phyloP scores from a whole-genome alignment of 495 filamentous ascomycete genomes.

The Rostrohypoxylon terebratum region DNA sequence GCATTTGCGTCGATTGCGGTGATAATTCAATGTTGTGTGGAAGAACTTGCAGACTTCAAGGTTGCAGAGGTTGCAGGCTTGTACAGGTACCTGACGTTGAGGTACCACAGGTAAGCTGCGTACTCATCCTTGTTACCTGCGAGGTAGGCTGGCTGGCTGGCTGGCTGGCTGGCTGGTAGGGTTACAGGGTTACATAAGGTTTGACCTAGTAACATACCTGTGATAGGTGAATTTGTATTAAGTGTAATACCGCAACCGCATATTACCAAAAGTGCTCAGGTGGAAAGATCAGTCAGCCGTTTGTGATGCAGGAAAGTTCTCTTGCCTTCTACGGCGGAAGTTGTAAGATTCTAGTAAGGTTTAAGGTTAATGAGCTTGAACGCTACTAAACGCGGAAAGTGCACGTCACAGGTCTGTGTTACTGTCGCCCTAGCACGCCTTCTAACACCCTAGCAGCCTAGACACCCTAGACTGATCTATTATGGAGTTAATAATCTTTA shows the following conservation, averaged over 20 bases:
- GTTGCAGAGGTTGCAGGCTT: neutral
- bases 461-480: neutral
- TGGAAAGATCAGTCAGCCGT: slow-evolving; percentile 6
- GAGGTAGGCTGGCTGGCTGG: neutral
- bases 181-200: neutral
- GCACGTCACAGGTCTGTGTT: slow-evolving; percentile 34
- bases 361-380: slow-evolving; percentile 18
- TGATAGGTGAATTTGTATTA: neutral
- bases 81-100: neutral
- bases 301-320: slow-evolving; percentile 17
- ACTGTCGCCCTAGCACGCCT: slow-evolving; percentile 3
- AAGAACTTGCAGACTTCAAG: neutral
- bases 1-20: slow-evolving; percentile 39
- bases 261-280: neutral
- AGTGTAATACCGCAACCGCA: neutral
- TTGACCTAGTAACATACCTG: neutral
- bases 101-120: neutral
- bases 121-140: neutral
- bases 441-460: slow-evolving; percentile 9
- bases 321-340: neutral
- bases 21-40: neutral
- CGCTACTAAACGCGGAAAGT: slow-evolving; percentile 9
- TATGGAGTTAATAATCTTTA: no score
- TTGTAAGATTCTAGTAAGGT: neutral
- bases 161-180: no score